Percentiles rank a stretch among this genome's conserved stretches.
phyloP scores from a whole-genome alignment of 1,284 basidiomycete species.

The Ustilago cynodontis region DNA sequence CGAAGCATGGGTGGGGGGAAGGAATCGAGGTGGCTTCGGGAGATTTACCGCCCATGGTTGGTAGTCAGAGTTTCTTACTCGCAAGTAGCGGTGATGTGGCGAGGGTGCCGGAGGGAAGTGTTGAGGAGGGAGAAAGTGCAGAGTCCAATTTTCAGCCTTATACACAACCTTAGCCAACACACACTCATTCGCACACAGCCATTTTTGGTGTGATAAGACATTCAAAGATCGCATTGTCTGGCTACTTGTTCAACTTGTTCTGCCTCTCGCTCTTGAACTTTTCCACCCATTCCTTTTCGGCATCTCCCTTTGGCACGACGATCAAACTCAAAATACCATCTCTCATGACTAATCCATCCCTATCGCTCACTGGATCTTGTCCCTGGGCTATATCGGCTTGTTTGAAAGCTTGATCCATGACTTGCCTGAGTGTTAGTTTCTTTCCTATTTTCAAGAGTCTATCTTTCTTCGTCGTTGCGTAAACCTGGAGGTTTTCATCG shows the following conservation, averaged over 20 bases:
- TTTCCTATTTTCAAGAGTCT: slow-evolving; percentile 89
- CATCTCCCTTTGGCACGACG: slow-evolving; percentile 85
- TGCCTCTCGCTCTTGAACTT: slow-evolving; percentile 77
- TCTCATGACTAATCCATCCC: slow-evolving; percentile 85
- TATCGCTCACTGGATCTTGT: slow-evolving; percentile 73
- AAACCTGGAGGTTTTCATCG: slow-evolving; percentile 79
- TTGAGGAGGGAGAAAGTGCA: not conserved
- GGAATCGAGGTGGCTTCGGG: not conserved
- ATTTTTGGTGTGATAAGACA: no score
- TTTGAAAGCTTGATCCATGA: slow-evolving; percentile 73
- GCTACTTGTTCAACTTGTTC: slow-evolving; percentile 3
- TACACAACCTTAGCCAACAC: slow-evolving; percentile 26
- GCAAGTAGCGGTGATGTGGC: not conserved
- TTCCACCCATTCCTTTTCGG: slow-evolving; percentile 84
- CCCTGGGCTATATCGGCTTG: slow-evolving; percentile 70
- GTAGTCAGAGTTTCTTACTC: slow-evolving; percentile 11
- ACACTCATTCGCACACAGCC: no score
- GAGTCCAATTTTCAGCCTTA: slow-evolving; percentile 20
- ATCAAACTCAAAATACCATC: slow-evolving; percentile 88
- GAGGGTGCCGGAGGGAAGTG: not conserved
- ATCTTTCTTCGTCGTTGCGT: slow-evolving; percentile 82
- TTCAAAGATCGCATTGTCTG: not conserved
- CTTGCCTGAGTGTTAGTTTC: slow-evolving; percentile 84
- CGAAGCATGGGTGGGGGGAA: slow-evolving; percentile 3
- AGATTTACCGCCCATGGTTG: slow-evolving; percentile 13